A percentile compares a stretch with the other conserved stretches of the same genome.
Conservation (phyloP, 1,284 basidiomycete species). For the Sporisorium graminicola region DNA sequence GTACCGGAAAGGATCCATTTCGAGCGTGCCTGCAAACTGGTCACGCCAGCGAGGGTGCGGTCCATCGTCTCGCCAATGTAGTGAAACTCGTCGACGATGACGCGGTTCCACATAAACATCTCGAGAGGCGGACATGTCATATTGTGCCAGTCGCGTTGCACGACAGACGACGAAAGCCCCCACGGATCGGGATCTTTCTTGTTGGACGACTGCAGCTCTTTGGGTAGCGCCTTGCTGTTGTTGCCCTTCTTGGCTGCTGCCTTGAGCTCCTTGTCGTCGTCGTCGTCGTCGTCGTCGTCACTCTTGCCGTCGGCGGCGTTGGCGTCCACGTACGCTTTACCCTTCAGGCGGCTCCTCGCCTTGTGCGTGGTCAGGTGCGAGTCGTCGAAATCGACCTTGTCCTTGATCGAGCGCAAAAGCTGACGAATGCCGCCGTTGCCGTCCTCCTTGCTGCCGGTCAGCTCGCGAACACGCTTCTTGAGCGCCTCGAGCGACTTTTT, state of each 20-base stretch:
- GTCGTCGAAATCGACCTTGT: conserved; percentile 50
- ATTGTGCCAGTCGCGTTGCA: conserved; percentile 80
- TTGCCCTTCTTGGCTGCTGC: conserved; percentile 60
- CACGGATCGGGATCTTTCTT: conserved; percentile 71
- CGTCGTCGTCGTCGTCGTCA: conserved; percentile 72
- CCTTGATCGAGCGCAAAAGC: conserved; percentile 26
- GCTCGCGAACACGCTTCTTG: conserved; percentile 51
- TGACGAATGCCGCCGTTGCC: conserved; percentile 19
- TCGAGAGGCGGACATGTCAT: conserved; percentile 87
- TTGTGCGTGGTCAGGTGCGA: conserved; percentile 51
- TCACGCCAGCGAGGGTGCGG: conserved; percentile 82
- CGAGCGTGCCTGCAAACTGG: conserved; percentile 80
- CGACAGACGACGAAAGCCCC: conserved; percentile 78
- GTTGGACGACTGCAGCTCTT: conserved; percentile 40
- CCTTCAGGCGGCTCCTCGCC: conserved; percentile 48
- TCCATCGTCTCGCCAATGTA: conserved; percentile 79
- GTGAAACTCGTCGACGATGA: conserved; percentile 94
- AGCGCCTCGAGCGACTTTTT: conserved; percentile 51
- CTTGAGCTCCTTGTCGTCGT: conserved; percentile 67
- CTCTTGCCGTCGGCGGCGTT: conserved; percentile 71
- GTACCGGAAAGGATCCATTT: conserved; percentile 97
- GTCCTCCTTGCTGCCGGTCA: conserved; percentile 23
- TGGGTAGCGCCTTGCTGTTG: conserved; percentile 65
- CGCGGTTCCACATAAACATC: conserved; percentile 81
- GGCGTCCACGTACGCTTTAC: conserved; percentile 52